Conservation (phyloP, 2,329 filamentous ascomycete species). For the Apiospora sp. region DNA sequence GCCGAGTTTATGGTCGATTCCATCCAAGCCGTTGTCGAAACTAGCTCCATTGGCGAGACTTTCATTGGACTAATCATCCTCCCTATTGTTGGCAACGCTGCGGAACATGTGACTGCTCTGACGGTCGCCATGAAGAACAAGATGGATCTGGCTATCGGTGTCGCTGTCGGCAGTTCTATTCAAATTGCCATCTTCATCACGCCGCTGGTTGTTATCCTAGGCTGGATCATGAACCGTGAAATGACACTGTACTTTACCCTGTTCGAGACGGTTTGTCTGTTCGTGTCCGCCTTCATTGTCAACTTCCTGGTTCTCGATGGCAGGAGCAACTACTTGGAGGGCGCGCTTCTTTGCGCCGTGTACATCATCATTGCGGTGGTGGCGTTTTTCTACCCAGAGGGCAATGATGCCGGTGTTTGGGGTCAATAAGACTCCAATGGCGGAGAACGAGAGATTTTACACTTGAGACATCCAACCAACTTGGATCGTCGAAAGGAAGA, state of each 20-base stretch:
- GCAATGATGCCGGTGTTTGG: conserved; percentile 46
- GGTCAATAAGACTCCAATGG: background rate
- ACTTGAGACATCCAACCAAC: background rate
- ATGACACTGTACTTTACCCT: conserved; percentile 87
- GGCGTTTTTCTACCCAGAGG: conserved; percentile 71
- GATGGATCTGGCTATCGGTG: conserved; percentile 78
- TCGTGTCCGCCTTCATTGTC: conserved; percentile 84
- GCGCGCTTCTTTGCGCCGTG: conserved; percentile 71
- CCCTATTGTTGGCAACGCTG: conserved; percentile 77
- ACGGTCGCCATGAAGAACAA: conserved; percentile 78
- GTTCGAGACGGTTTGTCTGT: conserved; percentile 88
- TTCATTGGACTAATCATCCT: conserved; percentile 78
- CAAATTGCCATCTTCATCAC: conserved; percentile 78
- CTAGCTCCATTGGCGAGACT: conserved; percentile 65
- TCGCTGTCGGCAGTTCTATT: conserved; percentile 75
- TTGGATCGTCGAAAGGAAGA: background rate
- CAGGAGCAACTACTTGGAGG: conserved; percentile 86
- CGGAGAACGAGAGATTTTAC: background rate
- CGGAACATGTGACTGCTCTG: conserved; percentile 76
- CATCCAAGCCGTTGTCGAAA: conserved; percentile 68
- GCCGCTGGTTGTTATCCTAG: conserved; percentile 73
- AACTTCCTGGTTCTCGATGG: conserved; percentile 89
- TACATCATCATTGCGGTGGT: conserved; percentile 74
- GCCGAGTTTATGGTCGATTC: conserved; percentile 75
- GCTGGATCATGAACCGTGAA: conserved; percentile 73